These are phyloP conservation scores for Entophlyctis luteolus DNA, from an alignment of 192 early-diverging fungal species.

Conservation along the genomic window DNA sequence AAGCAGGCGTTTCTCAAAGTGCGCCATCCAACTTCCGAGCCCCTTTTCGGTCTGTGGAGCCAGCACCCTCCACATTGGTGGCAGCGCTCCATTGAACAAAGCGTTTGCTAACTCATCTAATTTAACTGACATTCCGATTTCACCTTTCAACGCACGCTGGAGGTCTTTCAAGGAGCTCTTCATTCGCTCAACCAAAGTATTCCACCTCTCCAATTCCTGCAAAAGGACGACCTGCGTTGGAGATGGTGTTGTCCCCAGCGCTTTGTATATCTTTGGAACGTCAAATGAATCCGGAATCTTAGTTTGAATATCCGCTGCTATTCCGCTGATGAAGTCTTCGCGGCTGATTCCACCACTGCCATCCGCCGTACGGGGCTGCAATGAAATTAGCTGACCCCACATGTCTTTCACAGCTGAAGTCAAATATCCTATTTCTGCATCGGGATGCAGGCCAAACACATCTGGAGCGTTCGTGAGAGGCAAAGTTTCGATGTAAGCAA, in stretches of 20 bases:
- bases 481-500: constrained; percentile 54
- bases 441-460: constrained; percentile 62
- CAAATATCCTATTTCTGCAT: constrained; percentile 62
- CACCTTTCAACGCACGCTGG: constrained; percentile 54
- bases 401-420: constrained; percentile 62
- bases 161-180: constrained; percentile 48
- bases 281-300: constrained; percentile 56
- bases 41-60: constrained; percentile 62
- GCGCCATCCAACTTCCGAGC: constrained; percentile 56
- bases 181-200: constrained; percentile 58
- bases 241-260: constrained; percentile 39
- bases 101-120: constrained; percentile 57
- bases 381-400: constrained; percentile 58
- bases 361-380: constrained; percentile 57
- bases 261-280: constrained; percentile 53
- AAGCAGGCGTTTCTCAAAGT: constrained; percentile 53
- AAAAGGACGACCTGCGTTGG: constrained; percentile 60
- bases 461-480: constrained; percentile 61
- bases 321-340: constrained; percentile 59
- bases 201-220: constrained; percentile 63
- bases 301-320: constrained; percentile 56
- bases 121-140: constrained; percentile 62
- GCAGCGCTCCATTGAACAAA: constrained; percentile 55
- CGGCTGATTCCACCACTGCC: constrained; percentile 59
- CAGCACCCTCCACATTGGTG: constrained; percentile 50